These are phyloP conservation scores for Tricladium varicosporioides DNA, from an alignment of 2,329 filamentous ascomycete species.

Conservation along the genomic window DNA sequence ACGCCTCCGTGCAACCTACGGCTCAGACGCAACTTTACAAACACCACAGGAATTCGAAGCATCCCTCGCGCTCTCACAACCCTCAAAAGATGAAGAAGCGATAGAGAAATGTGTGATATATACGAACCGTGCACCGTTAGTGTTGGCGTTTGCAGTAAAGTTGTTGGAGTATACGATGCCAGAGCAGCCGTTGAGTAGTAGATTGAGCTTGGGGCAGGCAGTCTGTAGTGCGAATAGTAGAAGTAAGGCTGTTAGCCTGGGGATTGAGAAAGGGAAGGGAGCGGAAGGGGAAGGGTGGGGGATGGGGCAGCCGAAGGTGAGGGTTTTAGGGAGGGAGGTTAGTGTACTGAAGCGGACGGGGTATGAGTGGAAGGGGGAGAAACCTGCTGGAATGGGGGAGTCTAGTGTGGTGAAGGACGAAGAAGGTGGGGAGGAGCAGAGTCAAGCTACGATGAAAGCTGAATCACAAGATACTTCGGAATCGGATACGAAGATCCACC, in stretches of 20 bases:
- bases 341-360: conserved; percentile 75
- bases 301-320: conserved; percentile 67
- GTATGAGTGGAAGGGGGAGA: conserved; percentile 53
- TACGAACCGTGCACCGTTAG: conserved; percentile 79
- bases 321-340: conserved; percentile 70
- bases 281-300: conserved; percentile 72
- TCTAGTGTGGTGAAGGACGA: not conserved
- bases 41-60: conserved; percentile 59
- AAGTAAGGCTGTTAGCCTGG: conserved; percentile 72
- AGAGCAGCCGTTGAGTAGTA: conserved; percentile 79
- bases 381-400: conserved; percentile 1
- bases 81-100: conserved; percentile 54
- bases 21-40: conserved; percentile 26
- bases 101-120: conserved; percentile 58
- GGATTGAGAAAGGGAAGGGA: conserved; percentile 61
- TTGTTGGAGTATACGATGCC: conserved; percentile 80
- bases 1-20: conserved; percentile 29
- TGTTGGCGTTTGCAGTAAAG: conserved; percentile 76
- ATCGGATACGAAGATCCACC: not conserved
- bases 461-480: not conserved
- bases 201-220: conserved; percentile 78
- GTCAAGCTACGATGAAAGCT: not conserved
- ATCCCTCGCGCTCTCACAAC: conserved; percentile 56
- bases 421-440: conserved; percentile 1
- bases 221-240: conserved; percentile 80